Base-by-base conservation (phyloP, 192 early-diverging fungal species). In the Coemansia sp. region DNA sequence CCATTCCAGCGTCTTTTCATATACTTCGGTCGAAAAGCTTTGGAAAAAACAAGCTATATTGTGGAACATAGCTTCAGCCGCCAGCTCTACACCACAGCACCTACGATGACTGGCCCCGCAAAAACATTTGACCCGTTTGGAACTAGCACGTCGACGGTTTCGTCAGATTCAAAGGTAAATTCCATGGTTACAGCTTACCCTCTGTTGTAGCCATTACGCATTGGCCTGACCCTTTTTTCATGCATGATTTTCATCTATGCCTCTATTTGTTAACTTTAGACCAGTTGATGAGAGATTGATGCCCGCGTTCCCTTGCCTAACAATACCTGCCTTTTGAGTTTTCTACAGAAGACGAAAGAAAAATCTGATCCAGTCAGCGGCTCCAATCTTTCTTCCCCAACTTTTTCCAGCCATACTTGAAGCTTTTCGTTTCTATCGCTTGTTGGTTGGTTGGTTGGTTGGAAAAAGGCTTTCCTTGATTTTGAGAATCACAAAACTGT, bases 61-160 rank as follows among this genome's bases (percentile, higher is more conserved):
- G 22, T 25, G 22, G 22, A 52, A 15, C 29, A 43, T 9, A 15
- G 19, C 53, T 33, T 40, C 42, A 57, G 32, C 34, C 9, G 13
- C 33, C 23, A 5, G 17, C 7, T 25, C 17, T 55, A 54, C 29
- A 54, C 25, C 22, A 32, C 32, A 20, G 17, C 42, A 49, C 71
- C 45, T 25, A 74, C 71, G 71, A 79, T 79, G 77, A 70, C 77
- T 35, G 77, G 71, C 60, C 72, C 77, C n/a, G 64, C 61, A 60
- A 67, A 66, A 33, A 63, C 69, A 20, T 79, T 79, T 66, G 71
- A 79, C 76, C 76, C 76, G 22, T 79, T 79, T 59, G 68, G 76
- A 61, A 67, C 58, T 38, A 40, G 49, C 14, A 43, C 62, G 32
- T 52, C 75, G 20, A 19, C 59, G 52, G 62, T 63, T 7, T 48